Evolutionary conservation across 2,329 filamentous ascomycete genomes (phyloP).

Genomic region (Didymella pomorum): DNA sequence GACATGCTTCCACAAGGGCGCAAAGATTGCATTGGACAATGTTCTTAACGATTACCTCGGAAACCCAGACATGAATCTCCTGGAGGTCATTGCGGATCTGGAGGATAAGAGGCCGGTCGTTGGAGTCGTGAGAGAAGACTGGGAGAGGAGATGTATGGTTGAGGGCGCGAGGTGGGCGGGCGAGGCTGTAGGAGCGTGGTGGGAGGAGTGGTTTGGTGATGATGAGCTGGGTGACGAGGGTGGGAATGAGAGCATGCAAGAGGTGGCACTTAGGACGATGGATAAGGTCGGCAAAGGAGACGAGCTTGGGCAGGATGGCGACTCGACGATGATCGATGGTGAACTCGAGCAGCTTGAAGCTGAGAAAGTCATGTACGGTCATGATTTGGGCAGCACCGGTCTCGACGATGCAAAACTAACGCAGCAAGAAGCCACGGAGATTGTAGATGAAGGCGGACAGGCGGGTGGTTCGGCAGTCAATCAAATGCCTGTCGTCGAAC

Average conservation of each 20-base stretch:
- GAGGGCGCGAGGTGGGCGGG: background rate
- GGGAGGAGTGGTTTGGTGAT: background rate
- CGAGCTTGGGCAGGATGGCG: too few species aligned
- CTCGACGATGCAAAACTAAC: background rate
- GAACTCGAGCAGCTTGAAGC: background rate
- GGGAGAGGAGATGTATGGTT: background rate
- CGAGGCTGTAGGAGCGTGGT: background rate
- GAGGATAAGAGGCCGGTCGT: background rate
- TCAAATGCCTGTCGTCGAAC: background rate
- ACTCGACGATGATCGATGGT: too few species aligned
- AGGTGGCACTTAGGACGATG: too few species aligned
- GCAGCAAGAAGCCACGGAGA: background rate
- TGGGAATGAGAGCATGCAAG: background rate
- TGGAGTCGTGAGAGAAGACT: background rate
- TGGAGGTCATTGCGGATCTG: background rate
- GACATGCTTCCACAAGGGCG: background rate
- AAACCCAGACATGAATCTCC: background rate
- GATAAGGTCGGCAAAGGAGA: too few species aligned
- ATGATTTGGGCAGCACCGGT: background rate
- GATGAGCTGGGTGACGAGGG: background rate
- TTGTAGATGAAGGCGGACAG: background rate
- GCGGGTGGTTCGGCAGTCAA: background rate
- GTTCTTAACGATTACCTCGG: background rate
- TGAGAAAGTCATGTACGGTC: too few species aligned
- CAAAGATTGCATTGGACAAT: background rate